phyloP scores from a whole-genome alignment of 495 filamentous ascomycete genomes.

The Elasticomyces elasticus region DNA sequence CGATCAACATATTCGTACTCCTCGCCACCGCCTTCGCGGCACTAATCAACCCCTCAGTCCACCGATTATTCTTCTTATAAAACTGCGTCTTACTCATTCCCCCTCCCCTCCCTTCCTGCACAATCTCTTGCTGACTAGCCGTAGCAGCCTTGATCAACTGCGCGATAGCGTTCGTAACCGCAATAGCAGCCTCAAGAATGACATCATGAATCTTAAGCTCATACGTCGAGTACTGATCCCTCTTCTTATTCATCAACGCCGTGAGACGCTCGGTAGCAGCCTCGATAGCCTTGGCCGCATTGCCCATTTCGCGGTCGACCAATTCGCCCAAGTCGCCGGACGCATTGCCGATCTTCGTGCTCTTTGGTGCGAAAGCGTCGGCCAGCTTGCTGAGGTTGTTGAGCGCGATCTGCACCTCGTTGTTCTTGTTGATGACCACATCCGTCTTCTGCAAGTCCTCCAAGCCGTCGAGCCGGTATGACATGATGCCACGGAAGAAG shows the following conservation, averaged over 20 bases:
- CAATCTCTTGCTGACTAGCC: slow-evolving; percentile 89
- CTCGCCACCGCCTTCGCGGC: slow-evolving; percentile 90
- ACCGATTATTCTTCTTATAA: slow-evolving; percentile 98
- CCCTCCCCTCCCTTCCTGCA: slow-evolving; percentile 76
- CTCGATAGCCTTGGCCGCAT: slow-evolving; percentile 91
- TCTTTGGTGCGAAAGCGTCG: slow-evolving; percentile 79
- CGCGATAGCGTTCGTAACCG: slow-evolving; percentile 92
- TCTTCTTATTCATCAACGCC: slow-evolving; percentile 85
- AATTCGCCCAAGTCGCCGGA: slow-evolving; percentile 81
- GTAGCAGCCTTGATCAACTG: slow-evolving; percentile 95
- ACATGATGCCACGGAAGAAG: slow-evolving; percentile 91
- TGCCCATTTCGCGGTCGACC: slow-evolving; percentile 82
- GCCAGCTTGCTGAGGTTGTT: slow-evolving; percentile 86
- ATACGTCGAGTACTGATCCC: slow-evolving; percentile 91
- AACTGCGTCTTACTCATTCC: slow-evolving; percentile 84
- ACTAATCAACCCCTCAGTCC: slow-evolving; percentile 95
- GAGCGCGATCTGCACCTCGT: slow-evolving; percentile 83
- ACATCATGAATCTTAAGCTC: slow-evolving; percentile 90
- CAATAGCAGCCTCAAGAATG: slow-evolving; percentile 86
- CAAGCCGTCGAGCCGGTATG: slow-evolving; percentile 83
- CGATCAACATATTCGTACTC: slow-evolving; percentile 90
- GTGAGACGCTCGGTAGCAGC: slow-evolving; percentile 80
- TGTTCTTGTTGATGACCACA: slow-evolving; percentile 90
- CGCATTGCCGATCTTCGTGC: slow-evolving; percentile 59
- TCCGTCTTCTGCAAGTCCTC: slow-evolving; percentile 83